A percentile compares a stretch with the other conserved stretches of the same genome.
Evolutionary conservation across 768 basidiomycete species (phyloP).

Genomic region (Baorangia bicolor): DNA sequence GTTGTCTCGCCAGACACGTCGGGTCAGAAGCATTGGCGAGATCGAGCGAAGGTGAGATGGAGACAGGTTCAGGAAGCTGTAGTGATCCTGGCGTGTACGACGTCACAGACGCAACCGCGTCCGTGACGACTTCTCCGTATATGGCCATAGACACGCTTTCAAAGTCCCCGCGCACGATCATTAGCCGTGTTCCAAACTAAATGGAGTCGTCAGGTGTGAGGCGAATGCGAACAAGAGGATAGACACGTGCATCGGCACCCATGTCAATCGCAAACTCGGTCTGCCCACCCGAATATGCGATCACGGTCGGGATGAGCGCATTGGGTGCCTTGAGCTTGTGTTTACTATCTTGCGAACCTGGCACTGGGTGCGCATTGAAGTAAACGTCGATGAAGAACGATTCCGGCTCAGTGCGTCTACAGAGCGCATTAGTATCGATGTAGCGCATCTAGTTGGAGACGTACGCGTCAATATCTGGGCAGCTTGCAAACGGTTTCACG

Average conservation of each 20-base stretch:
- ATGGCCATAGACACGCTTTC: slow-evolving; percentile 52
- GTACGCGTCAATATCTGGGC: slow-evolving; percentile 63
- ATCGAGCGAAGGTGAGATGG: slow-evolving; percentile 55
- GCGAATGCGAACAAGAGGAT: background rate
- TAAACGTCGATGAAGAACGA: slow-evolving; percentile 74
- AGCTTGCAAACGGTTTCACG: slow-evolving; percentile 57
- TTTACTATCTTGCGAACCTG: slow-evolving; percentile 42
- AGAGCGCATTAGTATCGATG: background rate
- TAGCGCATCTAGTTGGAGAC: slow-evolving; percentile 19
- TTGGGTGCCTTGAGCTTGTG: slow-evolving; percentile 67
- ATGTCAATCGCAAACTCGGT: slow-evolving; percentile 68
- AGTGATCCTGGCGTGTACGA: slow-evolving; percentile 45
- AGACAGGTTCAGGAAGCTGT: slow-evolving; percentile 32
- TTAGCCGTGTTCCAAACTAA: slow-evolving; percentile 71
- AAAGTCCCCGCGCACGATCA: slow-evolving; percentile 81
- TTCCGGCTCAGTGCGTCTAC: slow-evolving; percentile 67
- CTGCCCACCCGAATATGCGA: slow-evolving; percentile 70
- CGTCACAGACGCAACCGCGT: slow-evolving; percentile 35
- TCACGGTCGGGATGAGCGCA: slow-evolving; percentile 65
- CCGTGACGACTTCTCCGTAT: slow-evolving; percentile 54
- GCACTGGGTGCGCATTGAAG: slow-evolving; percentile 66
- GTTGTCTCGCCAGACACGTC: slow-evolving; percentile 55
- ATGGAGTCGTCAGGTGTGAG: slow-evolving; percentile 4
- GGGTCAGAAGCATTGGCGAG: slow-evolving; percentile 62
- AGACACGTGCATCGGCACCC: slow-evolving; percentile 57